Base-by-base conservation (phyloP, 495 filamentous ascomycete species). In the Lichina pygmaea region DNA sequence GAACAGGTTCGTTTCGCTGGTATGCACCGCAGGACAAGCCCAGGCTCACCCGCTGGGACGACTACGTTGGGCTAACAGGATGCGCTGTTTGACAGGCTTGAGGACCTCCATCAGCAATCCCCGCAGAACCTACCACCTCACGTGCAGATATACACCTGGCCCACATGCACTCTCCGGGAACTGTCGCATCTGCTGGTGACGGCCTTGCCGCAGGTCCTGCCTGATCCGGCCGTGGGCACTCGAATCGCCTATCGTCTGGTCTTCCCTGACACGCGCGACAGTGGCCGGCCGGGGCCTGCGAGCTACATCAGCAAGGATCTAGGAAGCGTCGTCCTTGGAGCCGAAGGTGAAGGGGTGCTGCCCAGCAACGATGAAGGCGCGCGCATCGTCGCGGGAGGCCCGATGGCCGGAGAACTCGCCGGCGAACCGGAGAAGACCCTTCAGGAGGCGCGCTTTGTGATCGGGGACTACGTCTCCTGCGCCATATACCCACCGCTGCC, bases 91-190 rank as follows among this genome's bases (percentile, higher is more conserved):
- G 24, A 13, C 55, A 78, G 76, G 51, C 68, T 72, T 34, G 69
- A 79, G 32, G 79, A 86, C 51, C 81, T 83, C 61, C 50, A 66
- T 40, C 54, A 60, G 34, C 47, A 59, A 48, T 51, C 58, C 34
- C 49, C 66, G 33, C 50, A 55, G 43, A 58, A 65, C 24, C 71
- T 80, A 17, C 77, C 79, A 30, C 63, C 72, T 6, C 72, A 79
- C 58, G 66, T 89, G 33, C 66, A 81, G 48, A 78, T 94, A 55
- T 86, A 93, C 68, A 86, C 85, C 53, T 93, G 83, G 82, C 70
- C 69, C 46, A 72, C 71, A 54, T 86, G 80, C 65, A 81, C 82
- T 9, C 71, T 97, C 12, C 65, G 67, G 53, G 84, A 94, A 60
- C 76, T 94, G 34, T 71, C 77, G 7, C 72, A 78, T 54, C 44